phyloP scores from a whole-genome alignment of 1,284 basidiomycete genomes.

The Puccinia triticina region DNA sequence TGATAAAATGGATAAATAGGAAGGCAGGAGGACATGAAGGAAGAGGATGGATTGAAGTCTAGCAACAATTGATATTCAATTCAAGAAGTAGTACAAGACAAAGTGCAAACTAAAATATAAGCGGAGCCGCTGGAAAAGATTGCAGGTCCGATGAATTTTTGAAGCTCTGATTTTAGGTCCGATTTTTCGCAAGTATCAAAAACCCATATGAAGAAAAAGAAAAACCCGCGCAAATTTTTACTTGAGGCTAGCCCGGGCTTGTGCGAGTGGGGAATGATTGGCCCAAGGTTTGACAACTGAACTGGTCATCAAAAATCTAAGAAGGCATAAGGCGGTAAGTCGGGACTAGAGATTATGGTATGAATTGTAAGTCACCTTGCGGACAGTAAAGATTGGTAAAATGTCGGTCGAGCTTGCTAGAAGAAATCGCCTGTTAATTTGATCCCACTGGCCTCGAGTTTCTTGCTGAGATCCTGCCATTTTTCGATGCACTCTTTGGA shows the following conservation, averaged over 20 bases:
- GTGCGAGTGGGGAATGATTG: not conserved
- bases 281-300: not conserved
- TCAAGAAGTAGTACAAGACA: slow-evolving; percentile 17
- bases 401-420: not conserved
- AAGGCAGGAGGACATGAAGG: not conserved
- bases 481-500: slow-evolving; percentile 2
- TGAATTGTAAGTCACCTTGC: not conserved
- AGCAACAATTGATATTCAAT: slow-evolving; percentile 16
- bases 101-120: not conserved
- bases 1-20: not conserved
- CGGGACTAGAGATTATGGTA: not conserved
- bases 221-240: not conserved
- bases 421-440: slow-evolving; percentile 39
- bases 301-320: not conserved
- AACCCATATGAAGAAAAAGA: not conserved
- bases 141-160: slow-evolving; percentile 18
- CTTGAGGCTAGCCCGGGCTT: not conserved
- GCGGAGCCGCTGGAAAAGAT: not conserved
- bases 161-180: not conserved
- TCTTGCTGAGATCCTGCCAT: slow-evolving; percentile 24
- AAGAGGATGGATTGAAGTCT: not conserved
- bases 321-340: not conserved
- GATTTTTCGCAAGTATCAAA: not conserved
- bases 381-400: too few relatives aligned
- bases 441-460: slow-evolving; percentile 30